These are phyloP conservation scores for Candida tammaniensis DNA, from an alignment of 805 yeast species.

Conservation along the genomic window DNA sequence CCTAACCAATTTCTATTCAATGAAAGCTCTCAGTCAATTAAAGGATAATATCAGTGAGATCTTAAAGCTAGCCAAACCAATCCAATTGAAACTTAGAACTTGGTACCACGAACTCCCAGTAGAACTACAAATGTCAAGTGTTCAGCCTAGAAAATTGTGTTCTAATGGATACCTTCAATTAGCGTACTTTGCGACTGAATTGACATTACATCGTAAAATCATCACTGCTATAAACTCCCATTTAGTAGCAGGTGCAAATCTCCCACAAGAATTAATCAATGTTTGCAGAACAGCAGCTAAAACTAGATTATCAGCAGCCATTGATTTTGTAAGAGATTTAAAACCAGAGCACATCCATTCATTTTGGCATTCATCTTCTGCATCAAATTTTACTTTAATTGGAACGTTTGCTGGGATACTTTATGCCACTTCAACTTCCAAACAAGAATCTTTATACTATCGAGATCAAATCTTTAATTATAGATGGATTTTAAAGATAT, in stretches of 20 bases:
- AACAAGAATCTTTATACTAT: constrained; percentile 63
- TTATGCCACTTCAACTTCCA: constrained; percentile 59
- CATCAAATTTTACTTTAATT: constrained; percentile 74
- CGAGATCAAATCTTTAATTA: constrained; percentile 71
- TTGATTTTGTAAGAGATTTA: constrained; percentile 72
- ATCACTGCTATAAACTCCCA: constrained; percentile 50
- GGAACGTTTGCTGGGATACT: constrained; percentile 86
- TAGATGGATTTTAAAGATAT: constrained; percentile 70
- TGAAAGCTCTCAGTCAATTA: constrained; percentile 57
- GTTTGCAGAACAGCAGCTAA: constrained; percentile 86
- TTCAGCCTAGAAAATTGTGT: constrained; percentile 60
- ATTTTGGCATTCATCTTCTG: constrained; percentile 85
- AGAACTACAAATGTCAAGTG: constrained; percentile 59
- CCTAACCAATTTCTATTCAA: constrained; percentile 67
- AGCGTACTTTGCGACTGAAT: constrained; percentile 86
- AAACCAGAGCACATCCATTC: constrained; percentile 82
- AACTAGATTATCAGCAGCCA: constrained; percentile 76
- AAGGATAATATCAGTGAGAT: constrained; percentile 60
- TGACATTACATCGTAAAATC: constrained; percentile 78
- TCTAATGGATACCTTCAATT: constrained; percentile 78
- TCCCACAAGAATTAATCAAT: constrained; percentile 34
- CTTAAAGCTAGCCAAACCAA: constrained; percentile 73
- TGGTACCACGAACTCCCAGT: constrained; percentile 77
- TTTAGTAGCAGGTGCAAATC: constrained; percentile 26
- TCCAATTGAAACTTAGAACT: constrained; percentile 64